phyloP scores from a whole-genome alignment of 2,329 filamentous ascomycete genomes.

The Aspergillus texensis region DNA sequence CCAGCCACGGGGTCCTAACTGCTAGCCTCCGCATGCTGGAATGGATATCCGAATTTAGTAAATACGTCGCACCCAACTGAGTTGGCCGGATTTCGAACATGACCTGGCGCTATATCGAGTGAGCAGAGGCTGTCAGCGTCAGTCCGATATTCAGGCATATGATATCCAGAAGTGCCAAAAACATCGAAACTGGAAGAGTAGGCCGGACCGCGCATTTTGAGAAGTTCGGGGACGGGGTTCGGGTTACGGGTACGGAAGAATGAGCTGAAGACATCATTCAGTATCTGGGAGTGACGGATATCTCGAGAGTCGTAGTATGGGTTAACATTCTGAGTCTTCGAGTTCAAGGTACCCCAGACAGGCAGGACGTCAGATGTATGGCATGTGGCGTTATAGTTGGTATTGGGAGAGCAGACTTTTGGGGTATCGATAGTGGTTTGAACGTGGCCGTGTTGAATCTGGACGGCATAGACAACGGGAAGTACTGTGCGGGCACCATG shows the following conservation, averaged over 20 bases:
- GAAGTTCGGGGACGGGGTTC: background rate
- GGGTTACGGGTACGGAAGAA: background rate
- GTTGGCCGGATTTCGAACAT: background rate
- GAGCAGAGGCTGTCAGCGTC: background rate
- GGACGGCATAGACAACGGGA: background rate
- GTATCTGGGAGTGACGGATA: background rate
- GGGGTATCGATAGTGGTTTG: background rate
- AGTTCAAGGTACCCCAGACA: background rate
- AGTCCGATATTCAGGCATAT: background rate
- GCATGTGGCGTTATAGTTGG: background rate
- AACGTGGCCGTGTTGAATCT: background rate
- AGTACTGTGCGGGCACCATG: background rate
- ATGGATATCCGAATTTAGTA: background rate
- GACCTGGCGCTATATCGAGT: background rate
- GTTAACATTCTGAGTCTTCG: background rate
- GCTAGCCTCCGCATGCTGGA: background rate
- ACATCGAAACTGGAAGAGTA: background rate
- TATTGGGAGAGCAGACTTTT: background rate
- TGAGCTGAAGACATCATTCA: background rate
- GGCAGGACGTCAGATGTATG: background rate
- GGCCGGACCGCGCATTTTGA: background rate
- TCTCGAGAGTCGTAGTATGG: background rate
- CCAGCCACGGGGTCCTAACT: background rate
- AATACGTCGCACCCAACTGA: background rate
- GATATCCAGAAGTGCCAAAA: background rate